Evolutionary conservation across 345 rosid genomes (phyloP), one percentile per base, ranked within the genome.

Genomic region (Populus alba): DNA sequence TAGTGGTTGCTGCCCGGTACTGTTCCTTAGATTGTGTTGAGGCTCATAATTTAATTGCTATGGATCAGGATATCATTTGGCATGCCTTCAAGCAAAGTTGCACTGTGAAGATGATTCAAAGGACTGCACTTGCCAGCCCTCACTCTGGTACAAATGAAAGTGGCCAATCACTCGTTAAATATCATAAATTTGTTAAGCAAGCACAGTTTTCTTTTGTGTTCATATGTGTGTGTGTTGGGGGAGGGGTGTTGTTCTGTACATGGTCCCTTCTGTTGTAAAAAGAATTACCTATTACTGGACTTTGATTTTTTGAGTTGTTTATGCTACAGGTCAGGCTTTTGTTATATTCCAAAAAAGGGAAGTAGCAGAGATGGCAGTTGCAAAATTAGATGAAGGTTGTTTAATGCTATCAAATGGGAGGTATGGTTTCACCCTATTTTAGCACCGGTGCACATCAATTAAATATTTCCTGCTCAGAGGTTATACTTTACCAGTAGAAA

Each of bases 351-450:
- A 82, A 77, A 84, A 88, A 57, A 90, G 78, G 87, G 92, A 91
- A 81, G 87, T 80, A 15, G 92, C 99, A 53, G 85, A 86, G 86
- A 85, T 33, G 69, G 90, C 82, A 38, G 68, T 90, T 70, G n/a
- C 18, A 49, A 86, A 86, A 81, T 82, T 94, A 80, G 82, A 87
- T 22, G 80, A 87, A 66, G 86, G 86, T 70, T 96, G 97, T 84
- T 85, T 96, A 72, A 43, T 92, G 85, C 90, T 92, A 75, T 83
- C 95, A 71, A 89, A 88, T 86, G 90, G 92, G 81, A 94, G 97
- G 98, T 96, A 89, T 73, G 82, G 18, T 45, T 51, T 45, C 66
- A 66, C 45, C 75, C 76, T 17, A 41, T 35, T 45, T 10, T 35
- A 27, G 67, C 38, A 41, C 0, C 17, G 67, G 15, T 47, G 27